Evolutionary conservation across 352 stramenopile genomes (phyloP), one percentile per base, ranked within the genome.

Genomic region (Pythium dissimile): DNA sequence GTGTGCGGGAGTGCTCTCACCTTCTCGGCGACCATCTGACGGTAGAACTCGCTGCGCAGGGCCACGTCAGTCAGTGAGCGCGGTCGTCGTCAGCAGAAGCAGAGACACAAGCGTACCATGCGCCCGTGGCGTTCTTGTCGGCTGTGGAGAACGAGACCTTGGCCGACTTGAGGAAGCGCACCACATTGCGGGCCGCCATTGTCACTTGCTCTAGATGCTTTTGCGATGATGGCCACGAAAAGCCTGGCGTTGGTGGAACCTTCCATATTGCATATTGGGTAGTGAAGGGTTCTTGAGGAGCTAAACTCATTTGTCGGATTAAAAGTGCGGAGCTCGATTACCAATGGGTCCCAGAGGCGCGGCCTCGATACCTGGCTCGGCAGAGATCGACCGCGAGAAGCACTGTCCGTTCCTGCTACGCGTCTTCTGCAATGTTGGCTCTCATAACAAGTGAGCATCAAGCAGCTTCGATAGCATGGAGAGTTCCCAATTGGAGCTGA

Each of bases 91-190:
- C n/a, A n/a, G n/a, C n/a, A n/a, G n/a, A n/a, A n/a, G n/a, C n/a
- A n/a, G n/a, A n/a, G n/a, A n/a, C 51, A 41, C 38, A 8, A 39
- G 39, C 34, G 67, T 45, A 94, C 84, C 84, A 94, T 37, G 82
- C 84, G 23, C 84, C 84, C 12, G 80, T 85, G 13, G 84, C 80
- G 54, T 71, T 71, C 23, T 55, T 69, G 66, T 94, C 84, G 61
- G 91, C 89, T 64, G 72, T 89, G 27, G 84, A 89, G 72, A 94
- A 94, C 39, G 78, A 92, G 56, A 94, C 58, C 51, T 94, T 83
- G 43, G 81, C 82, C 39, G 80, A 88, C 71, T 92, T 92, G 57
- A 94, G 67, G 70, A 94, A 94, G 51, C 84, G 84, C 63, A 92
- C 73, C 54, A 89, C 69, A 72, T 94, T 91, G 56, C 75, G 80